Evolutionary conservation across 2,329 filamentous ascomycete species (phyloP), one percentile per base, ranked within the genome.

Genomic region (Dryadomyces quercivorus): DNA sequence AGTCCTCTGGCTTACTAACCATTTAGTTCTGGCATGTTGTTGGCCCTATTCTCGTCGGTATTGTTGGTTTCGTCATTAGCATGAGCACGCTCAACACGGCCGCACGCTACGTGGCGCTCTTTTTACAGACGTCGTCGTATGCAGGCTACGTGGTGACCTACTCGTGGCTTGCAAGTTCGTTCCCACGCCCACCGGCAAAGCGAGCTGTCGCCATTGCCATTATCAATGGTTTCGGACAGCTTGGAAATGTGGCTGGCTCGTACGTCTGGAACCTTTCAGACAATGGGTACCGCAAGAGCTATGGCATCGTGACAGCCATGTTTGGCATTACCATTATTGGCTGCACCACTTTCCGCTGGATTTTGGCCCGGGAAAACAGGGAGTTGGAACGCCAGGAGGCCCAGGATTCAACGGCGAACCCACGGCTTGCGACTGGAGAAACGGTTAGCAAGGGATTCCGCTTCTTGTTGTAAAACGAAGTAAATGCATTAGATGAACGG

Each of bases 181-280:
- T 92, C 52, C 86, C 86, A 0, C 78, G 86, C 5, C 87, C 88
- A 3, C 84, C 86, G 0, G 82, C 86, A 2, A 91, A 91, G 70
- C 78, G 85, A 57, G 74, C 74, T 1, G 73, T 85, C 0, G 85
- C 85, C 0, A 66, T 92, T 5, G 87, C 86, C 1, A 82, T 85
- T 58, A 88, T 91, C 67, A 92, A 92, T 63, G 82, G 83, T 2
- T 74, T 88, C 10, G 80, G 77, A 18, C 89, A 91, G 64, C 74
- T 76, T 12, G 80, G 79, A 45, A 81, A 76, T 50, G 90, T 91
- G 59, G 90, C 85, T 62, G 81, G 66, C 15, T 69, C 67, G 5
- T 76, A 76, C 61, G 72, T 76, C 71, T 77, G 80, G 16, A 83
- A 85, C 4, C 83, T 89, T 69, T 73, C 74, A 6, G 82, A 88